Base-by-base conservation (phyloP, 208 protist genomes). In the Vickermania spadyakhi region DNA sequence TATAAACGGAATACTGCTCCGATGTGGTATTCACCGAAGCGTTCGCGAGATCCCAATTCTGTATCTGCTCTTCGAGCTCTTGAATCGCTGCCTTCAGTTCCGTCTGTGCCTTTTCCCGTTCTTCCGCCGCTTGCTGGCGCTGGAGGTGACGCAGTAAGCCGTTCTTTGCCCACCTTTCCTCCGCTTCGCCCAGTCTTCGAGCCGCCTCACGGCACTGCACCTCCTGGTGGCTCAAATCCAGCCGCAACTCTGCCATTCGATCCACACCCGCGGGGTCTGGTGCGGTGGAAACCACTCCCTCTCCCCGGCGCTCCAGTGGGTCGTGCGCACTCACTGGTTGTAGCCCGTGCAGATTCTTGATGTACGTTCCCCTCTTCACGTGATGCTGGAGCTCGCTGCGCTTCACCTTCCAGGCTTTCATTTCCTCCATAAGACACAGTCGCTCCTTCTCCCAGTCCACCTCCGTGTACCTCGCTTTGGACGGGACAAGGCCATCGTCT, bases 351-450 rank as follows among this genome's bases (percentile, higher is more conserved):
- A 86, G 58, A 56, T 62, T 62, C 63, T 88, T 91, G 67, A 86
- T 86, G 62, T 88, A 84, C 54, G 73, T 86, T n/a, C 75, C 79
- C 26, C 79, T 75, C 1, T 71, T 70, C 52, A 84, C 36, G 58
- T 87, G 81, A 51, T 67, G 73, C 31, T 64, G 42, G 22, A 87
- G 65, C 26, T 89, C 82, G 14, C 73, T 61, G 5, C 64, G 60
- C 51, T 69, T 60, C 58, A 70, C 66, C 23, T 70, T 51, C 41
- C 84, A 28, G 21, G 56, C 31, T 0, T 54, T 58, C 60, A 71
- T 68, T 36, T 78, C 62, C 1, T 59, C 58, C 2, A 72, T 72
- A 45, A 93, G 62, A 25, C 41, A 25, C 11, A 55, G 61, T 28
- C 82, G 78, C 71, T 89, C 82, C 27, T 65, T 49, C 23, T 71